Base-by-base conservation (phyloP, 805 yeast species). In the Torulaspora quercuum region DNA sequence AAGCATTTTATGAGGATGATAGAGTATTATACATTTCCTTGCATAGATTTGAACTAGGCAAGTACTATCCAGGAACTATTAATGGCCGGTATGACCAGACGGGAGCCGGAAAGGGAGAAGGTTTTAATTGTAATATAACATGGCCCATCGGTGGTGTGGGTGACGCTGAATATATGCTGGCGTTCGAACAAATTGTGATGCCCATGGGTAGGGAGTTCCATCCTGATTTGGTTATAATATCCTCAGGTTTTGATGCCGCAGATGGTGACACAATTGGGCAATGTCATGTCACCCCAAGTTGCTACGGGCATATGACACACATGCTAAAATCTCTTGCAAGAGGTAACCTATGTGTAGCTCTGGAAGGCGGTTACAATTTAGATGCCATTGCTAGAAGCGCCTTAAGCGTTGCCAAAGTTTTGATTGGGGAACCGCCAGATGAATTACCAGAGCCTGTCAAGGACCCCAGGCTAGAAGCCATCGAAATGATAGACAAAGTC, bases 181-280 rank as follows among this genome's bases (percentile, higher is more conserved):
- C 97, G 0, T 89, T 92, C 62, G 75, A 79, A 48, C 79, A 78
- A 52, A 80, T 90, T 11, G 75, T 92, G 8, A 75, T 92, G 76
- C 98, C 98, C 0, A 77, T 88, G 33, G 82, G 92, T 37, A 64
- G 78, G 39, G 98, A 92, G 59, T 92, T 82, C 53, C 80, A 80
- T 53, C 97, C 99, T 0, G 98, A 92, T 64, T 70, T 92, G 46
- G 90, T 89, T 4, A 86, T 92, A 22, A 80, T 92, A 20, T 85
- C 95, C 12, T 80, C 97, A 0, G 99, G 99, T 0, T 92, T 92
- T 52, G 99, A 92, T 65, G 98, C 98, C 13, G 99, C 99, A 1
- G 95, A 86, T 53, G 97, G 97, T 42, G 99, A 92, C 62, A 81
- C 87, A 41, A 85, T 92, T 45, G 99, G 98, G 7, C 95, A 90